A percentile compares a stretch with the other conserved stretches of the same genome.
These are phyloP conservation scores for Chlorella sp. DNA, from an alignment of 139 green algal species.

Conservation along the genomic window DNA sequence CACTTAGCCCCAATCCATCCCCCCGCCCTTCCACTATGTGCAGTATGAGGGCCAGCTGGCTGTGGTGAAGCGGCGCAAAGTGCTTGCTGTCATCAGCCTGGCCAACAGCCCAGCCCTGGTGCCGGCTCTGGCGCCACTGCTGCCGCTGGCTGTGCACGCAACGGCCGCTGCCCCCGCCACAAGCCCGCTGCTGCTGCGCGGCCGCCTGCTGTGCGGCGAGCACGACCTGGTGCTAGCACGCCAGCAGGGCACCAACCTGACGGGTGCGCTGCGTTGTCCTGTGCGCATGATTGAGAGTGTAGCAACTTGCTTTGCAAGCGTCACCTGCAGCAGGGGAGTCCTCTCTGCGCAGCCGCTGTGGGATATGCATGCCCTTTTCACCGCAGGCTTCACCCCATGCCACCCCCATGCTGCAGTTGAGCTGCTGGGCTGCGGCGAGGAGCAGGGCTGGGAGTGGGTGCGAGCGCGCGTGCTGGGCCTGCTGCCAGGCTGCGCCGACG, in stretches of 20 bases:
- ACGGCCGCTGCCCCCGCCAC: background rate
- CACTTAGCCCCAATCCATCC: background rate
- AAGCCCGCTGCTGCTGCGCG: background rate
- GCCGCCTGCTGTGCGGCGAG: background rate
- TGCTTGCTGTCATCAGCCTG: background rate
- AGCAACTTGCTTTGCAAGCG: too few species aligned
- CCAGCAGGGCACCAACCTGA: slow-evolving; percentile 25
- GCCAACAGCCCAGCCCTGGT: background rate
- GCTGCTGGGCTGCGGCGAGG: background rate
- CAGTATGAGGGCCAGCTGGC: slow-evolving; percentile 1
- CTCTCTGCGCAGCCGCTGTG: too few species aligned
- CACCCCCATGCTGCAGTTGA: background rate
- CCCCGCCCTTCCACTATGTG: background rate
- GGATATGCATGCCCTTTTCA: too few species aligned
- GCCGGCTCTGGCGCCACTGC: background rate
- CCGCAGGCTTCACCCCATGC: too few species aligned
- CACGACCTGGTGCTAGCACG: background rate
- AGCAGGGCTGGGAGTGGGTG: background rate
- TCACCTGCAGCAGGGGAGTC: too few species aligned
- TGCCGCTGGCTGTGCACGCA: slow-evolving; percentile 11
- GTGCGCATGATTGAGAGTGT: too few species aligned
- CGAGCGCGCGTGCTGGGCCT: slow-evolving; percentile 25
- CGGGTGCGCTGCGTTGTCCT: background rate
- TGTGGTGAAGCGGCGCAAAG: slow-evolving; percentile 15
- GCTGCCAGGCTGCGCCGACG: slow-evolving; percentile 22